Evolutionary conservation across 768 basidiomycete genomes (phyloP), one percentile per base, ranked within the genome.

Genomic region (Boletus sp.): DNA sequence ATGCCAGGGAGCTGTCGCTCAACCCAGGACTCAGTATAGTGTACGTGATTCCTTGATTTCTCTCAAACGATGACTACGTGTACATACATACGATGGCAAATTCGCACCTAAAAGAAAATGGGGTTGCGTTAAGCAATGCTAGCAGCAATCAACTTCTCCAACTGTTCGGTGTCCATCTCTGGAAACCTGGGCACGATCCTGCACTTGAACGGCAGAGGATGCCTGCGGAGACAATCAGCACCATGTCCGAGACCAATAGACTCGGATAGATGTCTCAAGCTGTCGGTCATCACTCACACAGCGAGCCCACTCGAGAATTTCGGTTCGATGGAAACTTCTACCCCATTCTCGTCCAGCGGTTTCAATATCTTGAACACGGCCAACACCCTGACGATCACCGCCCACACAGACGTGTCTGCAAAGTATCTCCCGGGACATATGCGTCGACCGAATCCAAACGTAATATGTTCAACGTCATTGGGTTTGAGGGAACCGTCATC

Each of bases 401-500:
- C 20, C 66, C 63, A 67, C 32, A 64, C 14, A 0, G 60, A 59
- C 4, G 39, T 36, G 24, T 67, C 60, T 14, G 66, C 65, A 42
- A 67, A 51, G 47, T 67, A 30, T 37, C 57, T 54, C 6, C 69
- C 67, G 14, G 55, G 51, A 28, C 69, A 66, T 9, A 63, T 56
- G 17, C 65, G 60, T 7, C 70, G 58, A 36, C 69, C 69, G 35
- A 64, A 71, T 18, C 69, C 69, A 35, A 61, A 71, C 1, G 28
- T 48, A 9, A 68, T 17, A 14, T 54, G 47, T 7, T 57, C 55
- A 9, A 45, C 30, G 10, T 36, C 37, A 9, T 58, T 52, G 0
- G 44, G 28, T 32, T 51, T 65, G 5, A 65, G 63, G 0, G 59
- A 57, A 8, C 65, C 62, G 5, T 66, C 63, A 0, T 47, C 40